Base-by-base conservation (phyloP, 495 filamentous ascomycete species). In the Penicillium lividum region DNA sequence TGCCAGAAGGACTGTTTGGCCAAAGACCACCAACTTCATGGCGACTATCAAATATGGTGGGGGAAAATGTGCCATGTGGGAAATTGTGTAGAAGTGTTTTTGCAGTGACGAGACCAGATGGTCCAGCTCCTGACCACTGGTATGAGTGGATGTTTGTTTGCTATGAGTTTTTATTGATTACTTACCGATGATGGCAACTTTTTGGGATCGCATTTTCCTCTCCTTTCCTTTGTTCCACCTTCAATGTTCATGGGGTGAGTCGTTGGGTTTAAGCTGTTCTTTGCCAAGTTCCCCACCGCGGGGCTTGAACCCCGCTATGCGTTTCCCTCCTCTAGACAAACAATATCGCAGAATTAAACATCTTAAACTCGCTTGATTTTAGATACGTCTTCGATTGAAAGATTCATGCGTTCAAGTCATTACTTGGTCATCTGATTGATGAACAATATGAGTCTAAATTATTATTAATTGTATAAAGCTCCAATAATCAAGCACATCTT, bases 41-140 rank as follows among this genome's bases (percentile, higher is more conserved):
- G 15, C 83, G 77, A 30, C 78, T 70, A 38, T 96, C 92, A 62
- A 91, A 91, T 33, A 96, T 70, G 4, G 82, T 86, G 18, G 92
- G 86, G 6, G 75, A 68, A 67, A 92, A 92, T 7, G 75, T 76
- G 9, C 75, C 82, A n/a, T 60, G 59, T 2, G 82, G 79, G 29
- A 67, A 78, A 61, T 84, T 77, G 38, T 86, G 83, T 3, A 92
- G 72, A 8, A 96, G 80, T 0, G 86, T 89, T 70, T 93, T 95
- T 57, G 91, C 91, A 1, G 90, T 86, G 30, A 89, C 87, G 13
- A 96, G 83, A 4, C 92, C 92, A 22, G 89, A 86, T 1, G 92
- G 90, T 2, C 92, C 92, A 51, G 88, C 91, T 50, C 92, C 92
- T 85, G 22, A 43, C 11, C 22, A 36, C 16, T 43, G 16, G 29